Conservation (phyloP, 106 monocot genomes). For the Dendrobium chrysotoxum region DNA sequence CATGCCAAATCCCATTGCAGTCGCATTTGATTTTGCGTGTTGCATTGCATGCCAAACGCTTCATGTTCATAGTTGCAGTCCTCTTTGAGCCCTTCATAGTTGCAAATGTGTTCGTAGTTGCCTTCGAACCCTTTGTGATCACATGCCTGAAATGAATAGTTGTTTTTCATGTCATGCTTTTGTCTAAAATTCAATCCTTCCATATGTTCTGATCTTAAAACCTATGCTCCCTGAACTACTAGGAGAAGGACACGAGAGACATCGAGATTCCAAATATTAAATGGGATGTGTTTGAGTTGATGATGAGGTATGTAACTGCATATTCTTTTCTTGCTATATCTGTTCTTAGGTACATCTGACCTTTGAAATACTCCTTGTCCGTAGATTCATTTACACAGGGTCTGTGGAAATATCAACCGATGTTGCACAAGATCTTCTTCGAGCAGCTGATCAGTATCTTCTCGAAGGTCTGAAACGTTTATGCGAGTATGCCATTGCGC, state of each 20-base stretch:
- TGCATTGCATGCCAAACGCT: too few species aligned
- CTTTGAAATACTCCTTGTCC: not conserved
- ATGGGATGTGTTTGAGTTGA: conserved; percentile 91
- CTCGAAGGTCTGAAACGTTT: conserved; percentile 91
- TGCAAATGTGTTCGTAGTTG: too few species aligned
- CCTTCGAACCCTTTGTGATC: too few species aligned
- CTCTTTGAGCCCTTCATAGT: too few species aligned
- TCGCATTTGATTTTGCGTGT: too few species aligned
- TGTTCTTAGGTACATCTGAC: not conserved
- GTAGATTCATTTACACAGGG: conserved; percentile 93
- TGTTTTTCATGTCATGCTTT: too few species aligned
- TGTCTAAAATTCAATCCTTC: not conserved
- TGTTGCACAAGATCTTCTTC: conserved; percentile 88
- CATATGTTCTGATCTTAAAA: not conserved
- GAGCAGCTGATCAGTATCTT: conserved; percentile 98
- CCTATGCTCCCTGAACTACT: not conserved
- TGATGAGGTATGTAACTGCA: conserved; percentile 76
- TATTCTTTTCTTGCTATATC: not conserved
- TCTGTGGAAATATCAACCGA: conserved; percentile 64
- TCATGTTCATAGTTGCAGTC: too few species aligned
- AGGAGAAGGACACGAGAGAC: conserved; percentile 93
- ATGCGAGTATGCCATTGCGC: conserved; percentile 87
- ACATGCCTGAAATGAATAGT: too few species aligned
- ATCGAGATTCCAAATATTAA: conserved; percentile 97
- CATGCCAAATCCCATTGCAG: too few species aligned